Conservation (phyloP, 371 early-diverging fungal species). For the Sporodiniella umbellata region DNA sequence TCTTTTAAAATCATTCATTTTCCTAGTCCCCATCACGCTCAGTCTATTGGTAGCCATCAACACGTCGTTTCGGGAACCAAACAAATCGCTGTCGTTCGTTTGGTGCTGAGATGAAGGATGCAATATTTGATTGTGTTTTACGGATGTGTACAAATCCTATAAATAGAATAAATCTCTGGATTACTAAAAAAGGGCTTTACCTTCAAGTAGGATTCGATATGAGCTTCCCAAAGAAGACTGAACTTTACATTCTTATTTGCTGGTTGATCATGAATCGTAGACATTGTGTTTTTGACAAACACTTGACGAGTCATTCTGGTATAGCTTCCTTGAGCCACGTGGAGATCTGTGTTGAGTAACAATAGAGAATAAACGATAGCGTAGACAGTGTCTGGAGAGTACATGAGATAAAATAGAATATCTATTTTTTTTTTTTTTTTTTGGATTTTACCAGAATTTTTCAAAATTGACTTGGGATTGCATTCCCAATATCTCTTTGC, state of each 20-base stretch:
- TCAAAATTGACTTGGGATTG: slow-evolving; percentile 62
- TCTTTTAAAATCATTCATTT: slow-evolving; percentile 28
- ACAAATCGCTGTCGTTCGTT: neutral
- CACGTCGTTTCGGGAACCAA: neutral
- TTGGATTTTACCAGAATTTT: slow-evolving; percentile 50
- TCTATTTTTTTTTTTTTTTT: too few species aligned
- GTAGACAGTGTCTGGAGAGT: slow-evolving; percentile 66
- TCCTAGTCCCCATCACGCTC: slow-evolving; percentile 18
- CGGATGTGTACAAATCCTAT: slow-evolving; percentile 72
- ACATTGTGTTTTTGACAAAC: slow-evolving; percentile 61
- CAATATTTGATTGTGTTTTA: slow-evolving; percentile 73
- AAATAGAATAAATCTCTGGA: neutral
- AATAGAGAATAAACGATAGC: slow-evolving; percentile 83
- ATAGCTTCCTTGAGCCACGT: slow-evolving; percentile 72
- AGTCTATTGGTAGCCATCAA: neutral
- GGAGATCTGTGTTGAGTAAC: slow-evolving; percentile 90
- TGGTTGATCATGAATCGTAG: slow-evolving; percentile 46
- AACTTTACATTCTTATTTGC: slow-evolving; percentile 4
- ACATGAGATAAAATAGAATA: neutral
- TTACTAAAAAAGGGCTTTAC: slow-evolving; percentile 13
- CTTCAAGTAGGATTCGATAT: slow-evolving; percentile 39
- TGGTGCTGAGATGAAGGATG: slow-evolving; percentile 46
- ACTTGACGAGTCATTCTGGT: slow-evolving; percentile 58
- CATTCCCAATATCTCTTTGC: slow-evolving; percentile 79
- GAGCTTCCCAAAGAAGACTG: slow-evolving; percentile 36